Base-by-base conservation (phyloP, 495 filamentous ascomycete genomes). In the Hypoxylon fuscum region DNA sequence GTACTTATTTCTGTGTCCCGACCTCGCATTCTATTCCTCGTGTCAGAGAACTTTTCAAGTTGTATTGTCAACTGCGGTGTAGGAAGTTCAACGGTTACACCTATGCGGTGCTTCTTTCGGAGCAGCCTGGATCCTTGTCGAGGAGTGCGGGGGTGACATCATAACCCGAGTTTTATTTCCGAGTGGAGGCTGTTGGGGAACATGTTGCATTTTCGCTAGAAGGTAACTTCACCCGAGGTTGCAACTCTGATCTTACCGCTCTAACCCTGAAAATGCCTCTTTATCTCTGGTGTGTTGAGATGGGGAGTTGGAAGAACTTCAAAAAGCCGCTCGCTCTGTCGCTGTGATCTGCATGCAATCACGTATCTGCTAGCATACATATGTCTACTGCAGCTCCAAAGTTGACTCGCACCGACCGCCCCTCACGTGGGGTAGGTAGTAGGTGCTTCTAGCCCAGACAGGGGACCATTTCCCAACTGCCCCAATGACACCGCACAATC, bases 401-500 rank as follows among this genome's bases (percentile, higher is more conserved):
- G 62, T 66, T 66, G 57, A 66, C 62, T 66, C 62, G 62, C 62
- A 66, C 62, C 62, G 17, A 48, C 42, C 5, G 56, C 56, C 62
- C 62, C 62, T 66, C 62, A 66, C 62, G 62, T 66, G 62, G 62
- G 62, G 62, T 66, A 66, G 62, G n/a, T n/a, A n/a, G 49, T 41
- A 54, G 61, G 61, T 58, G 42, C 32, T 47, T 49, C 18, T 49
- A 35, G 8, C n/a, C 10, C 46, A 38, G 37, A 25, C 53, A 46
- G 25, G 23, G 52, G 41, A n/a, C n/a, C 23, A 63, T 52, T 57
- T 51, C 9, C 27, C 54, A 60, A 53, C 32, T 53, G 35, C 14
- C 59, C 59, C 51, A 45, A 55, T 55, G 15, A 38, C 62, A 32
- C 50, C 62, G 55, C 48, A 21, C 55, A 35, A 50, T 31, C 51